Percentiles rank a stretch among this genome's conserved stretches.
Evolutionary conservation across 129 eudicot species (phyloP).

Genomic region (Arctium minus): DNA sequence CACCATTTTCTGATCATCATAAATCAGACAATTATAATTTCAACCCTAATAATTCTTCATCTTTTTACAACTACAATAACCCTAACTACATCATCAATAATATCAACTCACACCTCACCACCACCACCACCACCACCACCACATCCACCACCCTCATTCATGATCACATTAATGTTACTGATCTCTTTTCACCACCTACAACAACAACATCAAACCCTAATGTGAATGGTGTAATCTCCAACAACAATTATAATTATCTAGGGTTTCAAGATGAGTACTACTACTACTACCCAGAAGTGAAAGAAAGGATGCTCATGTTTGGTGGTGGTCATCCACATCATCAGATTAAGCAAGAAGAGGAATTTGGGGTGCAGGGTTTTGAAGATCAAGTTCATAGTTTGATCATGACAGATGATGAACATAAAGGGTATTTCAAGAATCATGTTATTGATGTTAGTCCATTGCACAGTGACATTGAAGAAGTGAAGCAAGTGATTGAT

Average conservation of each 20-base stretch:
- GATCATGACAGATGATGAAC: conserved; percentile 16
- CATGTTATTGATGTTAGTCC: not conserved
- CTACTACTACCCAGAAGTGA: conserved; percentile 31
- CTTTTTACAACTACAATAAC: not conserved
- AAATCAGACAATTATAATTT: conserved; percentile 2
- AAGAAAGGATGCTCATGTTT: conserved; percentile 46
- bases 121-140: not conserved
- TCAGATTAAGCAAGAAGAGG: conserved; percentile 38
- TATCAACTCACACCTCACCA: conserved; percentile 14
- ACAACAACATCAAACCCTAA: conserved; percentile 17
- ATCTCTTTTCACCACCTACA: conserved; percentile 5
- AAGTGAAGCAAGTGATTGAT: conserved; percentile 41
- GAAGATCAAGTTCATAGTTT: conserved; percentile 22
- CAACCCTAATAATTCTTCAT: not conserved
- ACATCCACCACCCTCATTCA: conserved; percentile 12
- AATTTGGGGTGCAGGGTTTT: conserved; percentile 15
- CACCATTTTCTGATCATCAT: conserved; percentile 12
- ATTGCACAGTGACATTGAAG: conserved; percentile 39
- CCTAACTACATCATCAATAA: conserved; percentile 19
- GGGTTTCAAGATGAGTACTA: conserved; percentile 26
- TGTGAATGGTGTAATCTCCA: not conserved
- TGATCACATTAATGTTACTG: not conserved
- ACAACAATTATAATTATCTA: not conserved
- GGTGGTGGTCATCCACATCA: conserved; percentile 7
- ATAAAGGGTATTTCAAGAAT: conserved; percentile 32